phyloP scores from a whole-genome alignment of 495 filamentous ascomycete species.

The Halenospora varia region DNA sequence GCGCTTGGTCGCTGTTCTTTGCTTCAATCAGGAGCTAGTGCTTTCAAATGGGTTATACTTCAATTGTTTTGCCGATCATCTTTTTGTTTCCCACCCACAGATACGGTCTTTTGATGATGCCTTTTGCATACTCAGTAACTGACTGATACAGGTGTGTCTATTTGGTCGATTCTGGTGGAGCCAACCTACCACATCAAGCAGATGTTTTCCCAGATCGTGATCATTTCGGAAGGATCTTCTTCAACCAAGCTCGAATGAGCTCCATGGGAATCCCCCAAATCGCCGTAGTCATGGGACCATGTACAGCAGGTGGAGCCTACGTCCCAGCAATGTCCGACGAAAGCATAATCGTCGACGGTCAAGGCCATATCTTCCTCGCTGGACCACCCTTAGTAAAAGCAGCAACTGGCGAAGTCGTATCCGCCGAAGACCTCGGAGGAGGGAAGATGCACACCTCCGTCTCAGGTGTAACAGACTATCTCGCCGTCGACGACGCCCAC shows the following conservation, averaged over 20 bases:
- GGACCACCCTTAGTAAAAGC: conserved; percentile 95
- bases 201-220: conserved; percentile 95
- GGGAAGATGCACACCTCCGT: conserved; percentile 88
- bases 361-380: conserved; percentile 95
- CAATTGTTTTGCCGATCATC: no score
- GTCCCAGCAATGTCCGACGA: conserved; percentile 97
- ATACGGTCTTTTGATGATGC: no score
- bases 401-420: conserved; percentile 90
- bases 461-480: conserved; percentile 93
- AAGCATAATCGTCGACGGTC: conserved; percentile 90
- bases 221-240: conserved; percentile 97
- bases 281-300: conserved; percentile 96
- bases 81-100: no score
- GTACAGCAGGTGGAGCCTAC: conserved; percentile 93
- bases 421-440: conserved; percentile 88
- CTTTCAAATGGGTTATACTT: no score
- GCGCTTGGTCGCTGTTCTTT: no score
- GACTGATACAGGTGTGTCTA: conserved; percentile 68
- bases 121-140: no score
- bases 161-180: conserved; percentile 93
- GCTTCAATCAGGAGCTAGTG: no score
- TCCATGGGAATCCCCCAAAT: conserved; percentile 86
- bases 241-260: conserved; percentile 94
- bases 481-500: conserved; percentile 92
- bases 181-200: conserved; percentile 92